These are phyloP conservation scores for Tardiomyces depauwii DNA, from an alignment of 1,139 yeast species.

Conservation along the genomic window DNA sequence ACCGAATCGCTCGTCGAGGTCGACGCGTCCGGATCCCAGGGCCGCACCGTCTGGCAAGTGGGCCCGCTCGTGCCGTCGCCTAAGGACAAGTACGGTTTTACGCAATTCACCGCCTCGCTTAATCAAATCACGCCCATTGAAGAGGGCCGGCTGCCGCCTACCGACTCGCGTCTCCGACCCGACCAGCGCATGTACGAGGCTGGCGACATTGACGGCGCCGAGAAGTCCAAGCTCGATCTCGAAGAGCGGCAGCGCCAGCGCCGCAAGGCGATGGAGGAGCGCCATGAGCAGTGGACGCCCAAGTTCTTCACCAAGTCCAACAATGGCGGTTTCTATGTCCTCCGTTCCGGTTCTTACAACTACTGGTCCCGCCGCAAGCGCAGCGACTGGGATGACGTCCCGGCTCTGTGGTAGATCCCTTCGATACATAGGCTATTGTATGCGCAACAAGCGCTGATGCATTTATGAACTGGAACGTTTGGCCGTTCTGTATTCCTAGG, in stretches of 20 bases:
- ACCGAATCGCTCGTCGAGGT: conserved; percentile 45
- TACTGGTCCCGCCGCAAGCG: conserved; percentile 62
- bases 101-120: conserved; percentile 68
- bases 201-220: conserved; percentile 63
- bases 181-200: conserved; percentile 65
- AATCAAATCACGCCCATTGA: conserved; percentile 71
- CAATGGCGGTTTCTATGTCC: conserved; percentile 38
- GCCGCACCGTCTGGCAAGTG: conserved; percentile 45
- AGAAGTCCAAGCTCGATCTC: conserved; percentile 47
- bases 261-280: conserved; percentile 46
- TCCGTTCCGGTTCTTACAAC: conserved; percentile 48
- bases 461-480: too few species aligned
- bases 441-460: background rate
- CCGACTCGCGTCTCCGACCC: conserved; percentile 85
- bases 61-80: conserved; percentile 52
- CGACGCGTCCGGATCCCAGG: conserved; percentile 16
- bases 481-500: too few species aligned
- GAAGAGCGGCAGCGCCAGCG: conserved; percentile 78
- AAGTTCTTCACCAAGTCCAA: conserved; percentile 40
- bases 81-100: conserved; percentile 69
- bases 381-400: conserved; percentile 25
- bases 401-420: conserved; percentile 17
- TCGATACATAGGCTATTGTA: too few species aligned
- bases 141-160: conserved; percentile 54
- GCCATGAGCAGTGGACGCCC: conserved; percentile 40